Evolutionary conservation across 495 filamentous ascomycete genomes (phyloP), one percentile per base, ranked within the genome.

Genomic region (Lindgomyces ingoldianus): DNA sequence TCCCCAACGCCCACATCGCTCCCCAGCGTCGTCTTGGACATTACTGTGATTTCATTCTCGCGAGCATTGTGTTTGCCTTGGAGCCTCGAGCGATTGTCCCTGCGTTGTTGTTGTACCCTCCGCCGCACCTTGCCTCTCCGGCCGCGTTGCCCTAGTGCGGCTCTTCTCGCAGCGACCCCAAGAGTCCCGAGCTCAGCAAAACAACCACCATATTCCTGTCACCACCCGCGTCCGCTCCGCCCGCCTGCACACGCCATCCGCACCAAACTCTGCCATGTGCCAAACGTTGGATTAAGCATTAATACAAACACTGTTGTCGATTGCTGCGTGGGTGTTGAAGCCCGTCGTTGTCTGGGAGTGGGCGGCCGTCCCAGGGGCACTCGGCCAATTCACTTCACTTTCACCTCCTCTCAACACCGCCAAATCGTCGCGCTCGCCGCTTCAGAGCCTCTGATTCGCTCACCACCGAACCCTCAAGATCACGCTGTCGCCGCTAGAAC

Each of bases 101-200:
- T 42, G 36, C n/a, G 9, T 9, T 42, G n/a, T 42, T 47, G 44
- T 47, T 8, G 4, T 47, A n/a, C 36, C 25, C 45, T 2, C 58
- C 48, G 58, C 33, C 25, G 36, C 55, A 24, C 39, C 48, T 47
- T 47, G 36, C 48, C 55, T 45, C 24, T 14, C 29, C 18, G 18
- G 46, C 6, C 14, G 33, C 14, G 33, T 39, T n/a, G n/a, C n/a
- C 41, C 41, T 59, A 54, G 60, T 64, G 54, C 60, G 60, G 65
- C 65, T 68, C 59, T 51, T 33, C 25, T 2, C 49, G 45, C 25
- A 54, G 50, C 36, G 33, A 39, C 33, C 33, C 33, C 33, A 6
- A 6, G 33, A 51, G 53, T 36, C 18, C 52, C 48, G 59, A 44
- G 52, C 55, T 47, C 54, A 61, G 45, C 54, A 61, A 57, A 58